Evolutionary conservation across 352 stramenopile species (phyloP), one percentile per base, ranked within the genome.

Genomic region (Pythium apleroticum): DNA sequence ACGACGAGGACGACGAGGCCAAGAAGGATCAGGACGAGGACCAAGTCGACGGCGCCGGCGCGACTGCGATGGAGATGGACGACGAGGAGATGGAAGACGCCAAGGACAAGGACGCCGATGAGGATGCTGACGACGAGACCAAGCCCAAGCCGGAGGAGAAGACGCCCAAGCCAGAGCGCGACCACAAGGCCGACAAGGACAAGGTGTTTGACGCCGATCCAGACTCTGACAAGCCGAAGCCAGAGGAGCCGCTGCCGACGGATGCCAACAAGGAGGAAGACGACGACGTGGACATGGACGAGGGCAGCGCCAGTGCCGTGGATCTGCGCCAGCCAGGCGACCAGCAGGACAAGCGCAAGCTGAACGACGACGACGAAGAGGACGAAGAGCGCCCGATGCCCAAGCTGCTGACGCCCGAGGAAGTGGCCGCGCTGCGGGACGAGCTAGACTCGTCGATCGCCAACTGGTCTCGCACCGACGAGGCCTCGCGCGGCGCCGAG

Each of bases 371-470:
- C 27, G 63, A 69, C 15, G 66, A 71, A 2, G 71, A 77, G 6
- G 71, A 83, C 1, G 73, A 82, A 1, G 73, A 73, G 17, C 66
- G 55, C 24, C 70, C 78, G 15, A 65, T 73, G 20, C 69, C 69
- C 52, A 80, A 79, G 55, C 69, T 90, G 1, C 62, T 91, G 22
- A 72, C 78, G 0, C 60, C 81, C 0, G 84, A 92, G 3, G 88
- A 98, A 46, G 78, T 93, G 15, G 63, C 87, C 33, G 66, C 69
- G 11, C 65, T 96, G 63, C 83, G 88, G 33, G 83, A 88, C 20
- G 85, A 96, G 15, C 65, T 96, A 24, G 90, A 97, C 63, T 71
- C 72, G 35, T 90, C 80, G 35, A 94, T 96, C 50, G 77, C 81
- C 0, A 76, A 77, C 25, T 94, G 81, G 76, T 88, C 77, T 11